Percentiles rank a stretch among this genome's conserved stretches.
Conservation (phyloP, 345 rosid species). For the Heritiera littoralis region DNA sequence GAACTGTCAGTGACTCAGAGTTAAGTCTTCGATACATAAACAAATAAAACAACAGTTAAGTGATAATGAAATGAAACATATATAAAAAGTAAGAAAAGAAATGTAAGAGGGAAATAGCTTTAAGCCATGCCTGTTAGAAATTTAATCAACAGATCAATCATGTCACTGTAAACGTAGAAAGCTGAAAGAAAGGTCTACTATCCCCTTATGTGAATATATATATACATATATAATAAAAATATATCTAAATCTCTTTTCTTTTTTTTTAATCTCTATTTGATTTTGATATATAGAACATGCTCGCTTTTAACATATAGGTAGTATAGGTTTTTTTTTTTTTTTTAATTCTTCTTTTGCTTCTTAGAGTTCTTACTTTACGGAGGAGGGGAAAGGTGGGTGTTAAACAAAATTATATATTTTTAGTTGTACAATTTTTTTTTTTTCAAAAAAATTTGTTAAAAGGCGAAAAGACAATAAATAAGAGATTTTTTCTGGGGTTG, state of each 20-base stretch:
- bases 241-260: slow-evolving; percentile 13
- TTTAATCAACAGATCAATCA: slow-evolving; percentile 55
- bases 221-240: slow-evolving; percentile 27
- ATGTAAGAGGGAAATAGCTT: slow-evolving; percentile 23
- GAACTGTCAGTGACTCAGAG: slow-evolving; percentile 41
- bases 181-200: slow-evolving; percentile 22
- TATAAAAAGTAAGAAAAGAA: background rate
- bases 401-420: background rate
- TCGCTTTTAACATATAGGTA: background rate
- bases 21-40: background rate
- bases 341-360: background rate
- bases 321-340: background rate
- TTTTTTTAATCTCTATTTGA: background rate
- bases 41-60: background rate
- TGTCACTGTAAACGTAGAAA: slow-evolving; percentile 40
- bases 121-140: slow-evolving; percentile 30
- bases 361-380: slow-evolving; percentile 29
- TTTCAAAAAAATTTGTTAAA: background rate
- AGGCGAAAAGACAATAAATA: slow-evolving; percentile 34
- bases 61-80: slow-evolving; percentile 1
- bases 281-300: too few relatives aligned
- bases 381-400: slow-evolving; percentile 21
- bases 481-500: slow-evolving; percentile 38
- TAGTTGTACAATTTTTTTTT: too few relatives aligned
- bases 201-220: slow-evolving; percentile 25